Conservation (phyloP, 2,329 filamentous ascomycete genomes). For the Talaromyces rugulosus region DNA sequence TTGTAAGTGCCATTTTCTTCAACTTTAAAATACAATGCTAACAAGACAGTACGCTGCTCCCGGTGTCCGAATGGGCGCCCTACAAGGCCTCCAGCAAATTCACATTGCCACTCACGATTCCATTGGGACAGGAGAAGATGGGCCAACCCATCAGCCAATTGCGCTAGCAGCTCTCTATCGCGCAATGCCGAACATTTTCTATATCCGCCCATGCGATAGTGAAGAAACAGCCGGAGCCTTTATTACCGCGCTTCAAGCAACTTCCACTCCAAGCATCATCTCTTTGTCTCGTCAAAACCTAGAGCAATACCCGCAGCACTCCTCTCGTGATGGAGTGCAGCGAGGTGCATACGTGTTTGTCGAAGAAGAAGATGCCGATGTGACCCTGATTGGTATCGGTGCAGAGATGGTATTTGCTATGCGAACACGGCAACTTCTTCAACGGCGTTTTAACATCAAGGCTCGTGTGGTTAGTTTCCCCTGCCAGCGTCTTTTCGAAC, state of each 20-base stretch:
- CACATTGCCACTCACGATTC: conserved; percentile 61
- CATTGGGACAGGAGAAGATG: conserved; percentile 58
- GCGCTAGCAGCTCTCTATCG: conserved; percentile 55
- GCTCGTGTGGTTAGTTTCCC: conserved; percentile 50
- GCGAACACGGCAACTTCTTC: conserved; percentile 36
- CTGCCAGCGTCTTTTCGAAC: conserved; percentile 48
- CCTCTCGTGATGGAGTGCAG: conserved; percentile 33
- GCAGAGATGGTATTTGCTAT: conserved; percentile 48
- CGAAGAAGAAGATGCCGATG: conserved; percentile 31
- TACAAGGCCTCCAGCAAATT: conserved; percentile 53
- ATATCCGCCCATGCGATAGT: conserved; percentile 57
- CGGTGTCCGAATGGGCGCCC: conserved; percentile 57
- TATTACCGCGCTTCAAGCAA: conserved; percentile 37
- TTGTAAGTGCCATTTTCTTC: not conserved
- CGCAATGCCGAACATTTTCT: conserved; percentile 59
- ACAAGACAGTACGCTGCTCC: conserved; percentile 48
- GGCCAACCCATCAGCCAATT: conserved; percentile 61
- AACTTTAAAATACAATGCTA: not conserved
- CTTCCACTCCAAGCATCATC: conserved; percentile 39
- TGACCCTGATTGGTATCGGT: conserved; percentile 50
- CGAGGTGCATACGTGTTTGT: conserved; percentile 42
- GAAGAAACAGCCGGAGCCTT: conserved; percentile 52
- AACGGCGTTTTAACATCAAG: conserved; percentile 35
- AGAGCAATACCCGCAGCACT: conserved; percentile 32
- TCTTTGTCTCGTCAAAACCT: conserved; percentile 42